A percentile compares a stretch with the other conserved stretches of the same genome.
Evolutionary conservation across 139 green algal genomes (phyloP).

Genomic region (Diplosphaera chodatii): DNA sequence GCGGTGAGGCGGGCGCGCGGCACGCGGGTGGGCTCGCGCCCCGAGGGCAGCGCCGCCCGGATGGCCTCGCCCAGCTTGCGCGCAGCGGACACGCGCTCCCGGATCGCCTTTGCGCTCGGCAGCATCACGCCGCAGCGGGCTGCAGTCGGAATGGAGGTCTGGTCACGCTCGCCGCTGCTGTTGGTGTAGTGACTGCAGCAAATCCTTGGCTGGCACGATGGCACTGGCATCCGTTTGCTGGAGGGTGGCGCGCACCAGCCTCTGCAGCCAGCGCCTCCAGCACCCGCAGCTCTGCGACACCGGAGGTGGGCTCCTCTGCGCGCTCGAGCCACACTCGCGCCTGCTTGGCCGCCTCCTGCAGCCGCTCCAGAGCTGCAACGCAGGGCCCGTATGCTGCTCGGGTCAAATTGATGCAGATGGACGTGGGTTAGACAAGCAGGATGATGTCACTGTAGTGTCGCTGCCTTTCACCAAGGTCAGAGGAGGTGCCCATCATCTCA

Average conservation of each 20-base stretch:
- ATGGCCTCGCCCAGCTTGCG: conserved; percentile 36
- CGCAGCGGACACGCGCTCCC: conserved; percentile 19
- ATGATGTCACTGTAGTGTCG: too few relatives aligned
- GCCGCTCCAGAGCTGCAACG: conserved; percentile 12
- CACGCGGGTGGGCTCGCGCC: neutral
- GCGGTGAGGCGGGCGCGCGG: neutral
- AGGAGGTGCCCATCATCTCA: too few relatives aligned
- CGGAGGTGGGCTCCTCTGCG: neutral
- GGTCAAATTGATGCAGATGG: too few relatives aligned
- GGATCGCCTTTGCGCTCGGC: conserved; percentile 33
- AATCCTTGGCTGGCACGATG: too few relatives aligned
- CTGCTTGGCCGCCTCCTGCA: conserved; percentile 16
- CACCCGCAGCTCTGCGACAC: conserved; percentile 12
- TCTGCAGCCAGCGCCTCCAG: conserved; percentile 34
- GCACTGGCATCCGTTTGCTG: too few relatives aligned
- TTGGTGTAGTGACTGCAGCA: too few relatives aligned
- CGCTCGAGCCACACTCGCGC: conserved; percentile 4
- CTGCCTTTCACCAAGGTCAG: too few relatives aligned
- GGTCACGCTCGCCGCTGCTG: too few relatives aligned
- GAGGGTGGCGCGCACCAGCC: conserved; percentile 16
- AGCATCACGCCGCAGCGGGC: conserved; percentile 20
- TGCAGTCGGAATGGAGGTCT: too few relatives aligned
- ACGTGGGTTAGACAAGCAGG: too few relatives aligned
- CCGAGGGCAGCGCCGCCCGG: conserved; percentile 16
- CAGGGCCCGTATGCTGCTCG: too few relatives aligned